Conservation (phyloP, 768 basidiomycete genomes). For the Amanita pallidorosea region DNA sequence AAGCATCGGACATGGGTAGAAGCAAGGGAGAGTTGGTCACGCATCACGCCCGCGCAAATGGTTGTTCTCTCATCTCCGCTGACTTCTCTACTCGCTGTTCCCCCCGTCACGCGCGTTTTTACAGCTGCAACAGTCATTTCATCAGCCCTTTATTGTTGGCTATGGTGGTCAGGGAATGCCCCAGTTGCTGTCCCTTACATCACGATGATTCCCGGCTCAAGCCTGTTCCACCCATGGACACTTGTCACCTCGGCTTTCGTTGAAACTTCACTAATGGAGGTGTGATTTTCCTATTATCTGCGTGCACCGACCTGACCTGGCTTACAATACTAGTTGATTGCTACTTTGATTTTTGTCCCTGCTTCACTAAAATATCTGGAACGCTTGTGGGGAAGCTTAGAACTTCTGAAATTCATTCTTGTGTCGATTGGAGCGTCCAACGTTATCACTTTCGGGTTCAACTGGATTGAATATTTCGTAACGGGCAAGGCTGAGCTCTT, state of each 20-base stretch:
- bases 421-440: conserved; percentile 76
- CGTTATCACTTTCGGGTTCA: conserved; percentile 78
- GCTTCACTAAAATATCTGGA: conserved; percentile 86
- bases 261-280: conserved; percentile 78
- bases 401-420: conserved; percentile 77
- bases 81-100: conserved; percentile 58
- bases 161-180: conserved; percentile 40
- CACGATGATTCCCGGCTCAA: conserved; percentile 71
- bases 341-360: conserved; percentile 69
- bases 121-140: conserved; percentile 47
- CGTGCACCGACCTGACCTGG: not conserved
- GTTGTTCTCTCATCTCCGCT: conserved; percentile 68
- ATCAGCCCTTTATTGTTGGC: conserved; percentile 54
- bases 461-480: conserved; percentile 75
- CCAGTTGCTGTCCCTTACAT: conserved; percentile 49
- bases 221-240: conserved; percentile 87
- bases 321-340: conserved; percentile 46
- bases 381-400: conserved; percentile 84
- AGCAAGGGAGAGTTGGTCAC: not conserved
- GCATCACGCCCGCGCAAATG: conserved; percentile 30
- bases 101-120: conserved; percentile 70
- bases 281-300: conserved; percentile 24
- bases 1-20: conserved; percentile 56
- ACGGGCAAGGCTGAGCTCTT: conserved; percentile 65
- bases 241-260: conserved; percentile 83